Percentiles rank a stretch among this genome's conserved stretches.
phyloP scores from a whole-genome alignment of 345 rosid genomes.

The Gossypium turneri region DNA sequence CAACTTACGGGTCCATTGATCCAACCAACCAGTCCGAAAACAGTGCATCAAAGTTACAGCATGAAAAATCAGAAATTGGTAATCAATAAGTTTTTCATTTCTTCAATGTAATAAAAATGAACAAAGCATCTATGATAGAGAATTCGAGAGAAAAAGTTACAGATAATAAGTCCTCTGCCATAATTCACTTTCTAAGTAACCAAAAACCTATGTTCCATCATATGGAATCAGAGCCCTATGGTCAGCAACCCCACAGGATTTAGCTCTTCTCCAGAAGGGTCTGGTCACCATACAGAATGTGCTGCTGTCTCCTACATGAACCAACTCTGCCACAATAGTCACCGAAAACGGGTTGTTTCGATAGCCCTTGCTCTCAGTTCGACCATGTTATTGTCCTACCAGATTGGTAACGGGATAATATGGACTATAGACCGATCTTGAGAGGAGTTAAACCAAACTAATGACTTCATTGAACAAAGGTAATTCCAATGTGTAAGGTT shows the following conservation, averaged over 20 bases:
- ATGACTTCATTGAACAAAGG: neutral
- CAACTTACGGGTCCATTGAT: too few relatives aligned
- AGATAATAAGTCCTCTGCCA: neutral
- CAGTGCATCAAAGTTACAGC: too few relatives aligned
- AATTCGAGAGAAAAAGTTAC: neutral
- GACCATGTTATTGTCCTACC: neutral
- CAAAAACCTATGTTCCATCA: neutral
- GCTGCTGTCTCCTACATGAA: neutral
- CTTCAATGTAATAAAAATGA: neutral
- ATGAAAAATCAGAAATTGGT: too few relatives aligned
- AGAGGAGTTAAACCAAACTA: neutral
- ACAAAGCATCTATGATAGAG: neutral
- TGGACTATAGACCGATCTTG: neutral
- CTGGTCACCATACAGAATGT: neutral
- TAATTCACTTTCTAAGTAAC: neutral
- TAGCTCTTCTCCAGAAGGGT: neutral
- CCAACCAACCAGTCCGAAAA: too few relatives aligned
- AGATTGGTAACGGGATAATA: neutral
- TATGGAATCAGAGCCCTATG: neutral
- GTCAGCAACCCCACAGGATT: neutral
- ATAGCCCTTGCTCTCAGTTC: neutral
- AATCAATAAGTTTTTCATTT: too few relatives aligned
- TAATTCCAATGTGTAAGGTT: neutral
- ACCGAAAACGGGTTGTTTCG: neutral
- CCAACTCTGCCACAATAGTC: neutral